phyloP scores from a whole-genome alignment of 1,284 basidiomycete genomes.

The Retiboletus flavoniger region DNA sequence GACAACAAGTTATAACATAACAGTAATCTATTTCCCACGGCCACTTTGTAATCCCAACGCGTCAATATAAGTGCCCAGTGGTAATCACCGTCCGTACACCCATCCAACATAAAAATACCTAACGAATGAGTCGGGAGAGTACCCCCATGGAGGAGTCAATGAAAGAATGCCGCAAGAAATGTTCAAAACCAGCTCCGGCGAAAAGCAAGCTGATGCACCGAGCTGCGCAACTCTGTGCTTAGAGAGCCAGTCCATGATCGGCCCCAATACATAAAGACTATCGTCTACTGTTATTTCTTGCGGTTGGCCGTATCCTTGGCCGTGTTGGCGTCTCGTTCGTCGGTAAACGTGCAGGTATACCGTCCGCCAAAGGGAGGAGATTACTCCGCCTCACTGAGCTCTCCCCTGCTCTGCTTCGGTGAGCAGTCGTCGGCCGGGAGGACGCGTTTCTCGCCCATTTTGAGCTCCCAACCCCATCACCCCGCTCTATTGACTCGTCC shows the following conservation, averaged over 20 bases:
- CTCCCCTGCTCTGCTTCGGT: conserved; percentile 20
- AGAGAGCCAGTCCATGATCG: background rate
- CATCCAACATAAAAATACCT: conserved; percentile 13
- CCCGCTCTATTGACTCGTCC: conserved; percentile 35
- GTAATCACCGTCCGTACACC: conserved; percentile 1
- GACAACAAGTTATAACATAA: conserved; percentile 13
- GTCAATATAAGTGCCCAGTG: conserved; percentile 5
- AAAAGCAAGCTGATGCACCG: background rate
- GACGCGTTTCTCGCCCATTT: conserved; percentile 36
- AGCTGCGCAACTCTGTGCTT: background rate
- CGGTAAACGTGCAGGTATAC: conserved; percentile 34
- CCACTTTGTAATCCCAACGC: conserved; percentile 10
- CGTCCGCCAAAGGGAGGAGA: conserved; percentile 21
- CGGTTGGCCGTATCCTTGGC: conserved; percentile 44
- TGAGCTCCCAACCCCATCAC: conserved; percentile 36
- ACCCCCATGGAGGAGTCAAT: conserved; percentile 8
- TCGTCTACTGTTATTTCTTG: conserved; percentile 29
- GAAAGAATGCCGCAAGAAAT: conserved; percentile 16
- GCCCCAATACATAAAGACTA: conserved; percentile 9
- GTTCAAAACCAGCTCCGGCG: conserved; percentile 6
- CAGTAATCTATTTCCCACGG: conserved; percentile 34
- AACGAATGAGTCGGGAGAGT: conserved; percentile 17
- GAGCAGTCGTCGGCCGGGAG: conserved; percentile 24
- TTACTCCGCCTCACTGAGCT: conserved; percentile 23
- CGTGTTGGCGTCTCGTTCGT: conserved; percentile 65